Evolutionary conservation across 306 rosid species (phyloP).

Genomic region (Arachis hypogaea): DNA sequence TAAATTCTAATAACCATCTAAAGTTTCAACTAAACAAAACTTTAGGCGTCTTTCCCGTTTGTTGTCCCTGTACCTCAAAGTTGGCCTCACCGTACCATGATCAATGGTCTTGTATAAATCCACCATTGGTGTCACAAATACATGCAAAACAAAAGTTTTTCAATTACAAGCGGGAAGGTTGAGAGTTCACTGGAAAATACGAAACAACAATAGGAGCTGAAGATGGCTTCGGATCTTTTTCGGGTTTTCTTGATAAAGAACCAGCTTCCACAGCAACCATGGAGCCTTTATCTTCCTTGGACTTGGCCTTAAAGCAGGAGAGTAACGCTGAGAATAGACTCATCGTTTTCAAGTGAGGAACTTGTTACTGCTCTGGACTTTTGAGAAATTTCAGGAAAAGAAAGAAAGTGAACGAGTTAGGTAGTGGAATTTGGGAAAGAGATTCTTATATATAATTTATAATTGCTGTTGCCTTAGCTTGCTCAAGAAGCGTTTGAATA

Average conservation of each 20-base stretch:
- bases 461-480: background rate
- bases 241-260: conserved; percentile 35
- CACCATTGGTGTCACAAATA: too few relatives aligned
- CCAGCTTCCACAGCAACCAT: conserved; percentile 42
- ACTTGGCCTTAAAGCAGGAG: conserved; percentile 40
- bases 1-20: too few relatives aligned
- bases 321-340: conserved; percentile 27
- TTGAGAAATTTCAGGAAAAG: background rate
- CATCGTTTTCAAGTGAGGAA: background rate
- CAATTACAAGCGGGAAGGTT: conserved; percentile 43
- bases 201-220: conserved; percentile 48
- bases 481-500: conserved; percentile 14
- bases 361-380: background rate
- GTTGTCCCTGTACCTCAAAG: too few relatives aligned
- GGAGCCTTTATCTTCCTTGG: conserved; percentile 17
- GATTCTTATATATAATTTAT: background rate
- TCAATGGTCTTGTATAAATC: too few relatives aligned
- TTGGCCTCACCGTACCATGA: too few relatives aligned
- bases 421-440: background rate
- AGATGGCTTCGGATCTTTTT: conserved; percentile 14
- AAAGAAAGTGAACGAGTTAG: background rate
- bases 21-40: too few relatives aligned
- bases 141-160: too few relatives aligned
- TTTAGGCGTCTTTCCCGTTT: too few relatives aligned
- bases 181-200: conserved; percentile 49